These are phyloP conservation scores for Colletotrichum eremochloae DNA, from an alignment of 2,329 filamentous ascomycete species.

Conservation along the genomic window DNA sequence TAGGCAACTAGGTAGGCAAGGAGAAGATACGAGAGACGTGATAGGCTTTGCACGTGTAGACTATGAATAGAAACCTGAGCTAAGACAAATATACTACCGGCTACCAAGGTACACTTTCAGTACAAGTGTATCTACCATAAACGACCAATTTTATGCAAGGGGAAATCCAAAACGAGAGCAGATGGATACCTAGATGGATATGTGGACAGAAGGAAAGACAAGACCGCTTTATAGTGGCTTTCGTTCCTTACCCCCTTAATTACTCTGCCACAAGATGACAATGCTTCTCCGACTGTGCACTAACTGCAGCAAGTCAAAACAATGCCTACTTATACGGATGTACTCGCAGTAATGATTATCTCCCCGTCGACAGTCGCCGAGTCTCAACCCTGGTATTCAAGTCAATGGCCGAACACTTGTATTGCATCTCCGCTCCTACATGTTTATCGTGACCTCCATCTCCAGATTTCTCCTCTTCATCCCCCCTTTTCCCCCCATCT, in stretches of 20 bases:
- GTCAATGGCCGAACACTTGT: neutral
- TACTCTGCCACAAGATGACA: neutral
- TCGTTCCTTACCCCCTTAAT: neutral
- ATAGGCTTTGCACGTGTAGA: neutral
- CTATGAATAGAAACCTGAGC: neutral
- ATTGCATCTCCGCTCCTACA: neutral
- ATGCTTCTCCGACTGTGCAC: neutral
- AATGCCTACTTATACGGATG: neutral
- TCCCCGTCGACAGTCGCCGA: neutral
- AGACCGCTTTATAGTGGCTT: neutral
- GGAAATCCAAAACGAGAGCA: neutral
- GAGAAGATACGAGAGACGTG: neutral
- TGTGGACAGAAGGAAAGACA: neutral
- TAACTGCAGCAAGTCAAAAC: neutral
- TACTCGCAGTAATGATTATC: neutral
- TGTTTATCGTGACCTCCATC: neutral
- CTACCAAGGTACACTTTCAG: no score
- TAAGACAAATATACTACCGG: neutral
- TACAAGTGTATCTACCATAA: neutral
- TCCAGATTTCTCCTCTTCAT: neutral
- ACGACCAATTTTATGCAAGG: constrained; percentile 3
- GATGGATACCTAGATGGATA: no score
- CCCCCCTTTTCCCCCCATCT: constrained; percentile 3
- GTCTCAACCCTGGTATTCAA: neutral
- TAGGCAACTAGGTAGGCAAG: neutral